Conservation (phyloP, 2,329 filamentous ascomycete genomes). For the Ceratocystis lukuohia region DNA sequence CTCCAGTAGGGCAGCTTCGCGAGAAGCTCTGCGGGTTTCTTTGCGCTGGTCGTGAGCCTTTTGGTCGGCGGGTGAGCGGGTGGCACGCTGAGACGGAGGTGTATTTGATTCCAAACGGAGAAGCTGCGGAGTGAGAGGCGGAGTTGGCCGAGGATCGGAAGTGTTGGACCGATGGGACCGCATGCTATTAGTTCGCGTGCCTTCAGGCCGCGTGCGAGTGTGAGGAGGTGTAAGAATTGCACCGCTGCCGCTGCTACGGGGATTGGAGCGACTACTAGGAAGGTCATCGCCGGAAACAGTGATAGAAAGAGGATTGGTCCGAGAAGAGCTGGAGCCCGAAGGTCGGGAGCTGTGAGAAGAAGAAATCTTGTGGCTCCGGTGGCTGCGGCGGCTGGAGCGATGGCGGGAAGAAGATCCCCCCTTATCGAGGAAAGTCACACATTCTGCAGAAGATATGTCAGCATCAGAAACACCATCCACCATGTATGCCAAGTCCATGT, state of each 20-base stretch:
- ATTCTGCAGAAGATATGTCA: constrained; percentile 19
- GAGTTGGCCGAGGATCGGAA: background rate
- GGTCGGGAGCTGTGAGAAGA: constrained; percentile 8
- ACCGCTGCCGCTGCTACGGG: background rate
- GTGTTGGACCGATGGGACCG: constrained; percentile 13
- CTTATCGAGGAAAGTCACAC: constrained; percentile 11
- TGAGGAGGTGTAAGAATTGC: background rate
- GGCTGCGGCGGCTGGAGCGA: constrained; percentile 9
- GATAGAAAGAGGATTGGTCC: background rate
- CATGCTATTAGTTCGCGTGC: constrained; percentile 13
- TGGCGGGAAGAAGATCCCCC: background rate
- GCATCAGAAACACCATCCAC: constrained; percentile 13
- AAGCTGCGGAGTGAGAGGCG: background rate
- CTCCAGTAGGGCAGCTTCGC: background rate
- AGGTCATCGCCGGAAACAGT: constrained; percentile 12
- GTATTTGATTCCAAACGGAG: constrained; percentile 10
- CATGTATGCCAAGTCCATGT: constrained; percentile 14
- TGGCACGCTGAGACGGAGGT: constrained; percentile 9
- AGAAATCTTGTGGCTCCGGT: constrained; percentile 8
- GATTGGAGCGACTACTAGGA: constrained; percentile 11
- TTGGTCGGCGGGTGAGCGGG: constrained; percentile 7
- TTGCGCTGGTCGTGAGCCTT: constrained; percentile 1
- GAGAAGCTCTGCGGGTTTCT: background rate
- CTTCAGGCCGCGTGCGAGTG: background rate
- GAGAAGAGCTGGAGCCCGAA: background rate